Conservation (phyloP, 108 stramenopile genomes). For the Conticribra weissflogii region DNA sequence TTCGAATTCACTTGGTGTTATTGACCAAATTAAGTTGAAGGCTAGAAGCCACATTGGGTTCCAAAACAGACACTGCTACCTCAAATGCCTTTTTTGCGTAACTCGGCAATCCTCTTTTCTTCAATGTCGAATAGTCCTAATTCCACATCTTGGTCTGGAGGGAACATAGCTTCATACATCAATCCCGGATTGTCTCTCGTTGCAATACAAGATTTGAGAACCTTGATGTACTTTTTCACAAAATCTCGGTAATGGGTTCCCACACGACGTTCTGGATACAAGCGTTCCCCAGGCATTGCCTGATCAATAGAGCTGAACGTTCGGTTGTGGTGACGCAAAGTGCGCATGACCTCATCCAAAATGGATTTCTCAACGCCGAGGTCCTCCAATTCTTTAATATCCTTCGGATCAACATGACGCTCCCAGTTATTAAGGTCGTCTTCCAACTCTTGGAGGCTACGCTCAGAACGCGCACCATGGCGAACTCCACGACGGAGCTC, state of each 20-base stretch:
- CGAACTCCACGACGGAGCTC: conserved; percentile 35
- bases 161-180: conserved; percentile 69
- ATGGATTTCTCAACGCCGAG: conserved; percentile 64
- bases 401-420: conserved; percentile 75
- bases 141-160: conserved; percentile 68
- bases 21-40: too few relatives aligned
- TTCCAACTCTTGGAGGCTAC: conserved; percentile 68
- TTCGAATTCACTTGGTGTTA: too few relatives aligned
- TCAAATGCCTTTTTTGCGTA: conserved; percentile 47
- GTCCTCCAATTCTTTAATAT: conserved; percentile 63
- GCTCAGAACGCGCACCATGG: conserved; percentile 58
- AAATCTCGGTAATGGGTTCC: conserved; percentile 56
- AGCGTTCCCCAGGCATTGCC: conserved; percentile 64
- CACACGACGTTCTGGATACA: conserved; percentile 55
- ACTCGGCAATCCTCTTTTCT: conserved; percentile 45
- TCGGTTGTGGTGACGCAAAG: conserved; percentile 71
- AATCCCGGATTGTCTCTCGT: conserved; percentile 66
- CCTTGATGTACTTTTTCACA: conserved; percentile 51
- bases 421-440: conserved; percentile 81
- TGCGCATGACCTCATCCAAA: conserved; percentile 69
- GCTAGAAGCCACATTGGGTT: too few relatives aligned
- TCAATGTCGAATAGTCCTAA: conserved; percentile 70
- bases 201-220: conserved; percentile 43
- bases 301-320: conserved; percentile 76
- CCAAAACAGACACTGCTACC: too few relatives aligned